Base-by-base conservation (phyloP, 495 filamentous ascomycete species). In the Tuber indicum region DNA sequence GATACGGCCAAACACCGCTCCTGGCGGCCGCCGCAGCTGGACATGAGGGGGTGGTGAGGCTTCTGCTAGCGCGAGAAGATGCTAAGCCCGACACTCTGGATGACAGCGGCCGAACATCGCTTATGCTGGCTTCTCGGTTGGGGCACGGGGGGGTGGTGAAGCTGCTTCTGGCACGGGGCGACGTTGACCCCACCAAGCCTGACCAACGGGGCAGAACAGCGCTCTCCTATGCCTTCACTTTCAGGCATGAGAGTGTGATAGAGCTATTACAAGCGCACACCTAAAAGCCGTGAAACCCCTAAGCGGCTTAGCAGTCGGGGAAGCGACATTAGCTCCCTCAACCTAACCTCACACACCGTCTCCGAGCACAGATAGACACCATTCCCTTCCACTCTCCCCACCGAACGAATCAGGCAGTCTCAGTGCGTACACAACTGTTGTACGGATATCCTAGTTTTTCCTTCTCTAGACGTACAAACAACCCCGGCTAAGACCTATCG, bases 121-220 rank as follows among this genome's bases (percentile, higher is more conserved):
- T 83, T 3, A 77, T 74, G 52, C 39, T 17, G 1, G 82, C 82
- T 70, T 75, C 80, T 44, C 10, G 1, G 43, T 62, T 71, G 16
- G 82, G 78, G 14, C 74, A 81, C 58, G 75, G 72, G 74, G 71
- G 52, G 32, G 76, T 81, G 17, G 83, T 85, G 49, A 70, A 76
- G 73, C n/a, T 83, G 45, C 77, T 84, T 10, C 80, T 12, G 17
- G 17, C 17, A 6, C 17, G 46, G 16, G 17, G 6, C 12, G 46
- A 47, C 21, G 46, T 47, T 16, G 6, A 47, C 46, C 46, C 46
- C 17, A 19, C 1, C 46, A 47, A 47, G 17, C 3, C 46, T 21
- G 46, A 47, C 44, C 44, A 16, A 21, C 46, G 17, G 46, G 46
- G 12, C 46, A 0, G 17, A 21, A 47, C 46, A 19, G 46, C 17